Conservation (phyloP, 2,329 filamentous ascomycete species). For the Nemania serpens region DNA sequence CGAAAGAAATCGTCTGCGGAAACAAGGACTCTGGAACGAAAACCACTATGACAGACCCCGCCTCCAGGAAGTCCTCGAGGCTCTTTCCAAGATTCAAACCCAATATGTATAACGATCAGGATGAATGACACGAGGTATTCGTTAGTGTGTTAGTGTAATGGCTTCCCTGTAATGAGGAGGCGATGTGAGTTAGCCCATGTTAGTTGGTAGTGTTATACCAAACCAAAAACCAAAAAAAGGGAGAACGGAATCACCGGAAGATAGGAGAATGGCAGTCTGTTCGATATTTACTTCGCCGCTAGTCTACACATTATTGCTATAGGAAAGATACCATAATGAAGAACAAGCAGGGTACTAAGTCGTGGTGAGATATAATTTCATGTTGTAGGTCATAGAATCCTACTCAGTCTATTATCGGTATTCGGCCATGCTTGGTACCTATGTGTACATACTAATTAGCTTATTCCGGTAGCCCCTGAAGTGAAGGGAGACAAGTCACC, state of each 20-base stretch:
- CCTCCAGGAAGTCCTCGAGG: conserved; percentile 49
- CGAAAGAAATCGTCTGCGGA: conserved; percentile 45
- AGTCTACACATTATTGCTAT: neutral
- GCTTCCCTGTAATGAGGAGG: neutral
- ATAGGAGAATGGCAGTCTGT: conserved; percentile 4
- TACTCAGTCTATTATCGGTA: neutral
- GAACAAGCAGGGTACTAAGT: neutral
- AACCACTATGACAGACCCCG: conserved; percentile 57
- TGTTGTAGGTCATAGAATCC: neutral
- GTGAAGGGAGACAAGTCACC: neutral
- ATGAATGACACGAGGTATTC: neutral
- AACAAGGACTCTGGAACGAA: conserved; percentile 51
- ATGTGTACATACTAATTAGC: neutral
- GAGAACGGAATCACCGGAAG: neutral
- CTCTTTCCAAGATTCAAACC: conserved; percentile 34
- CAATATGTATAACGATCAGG: conserved; percentile 11
- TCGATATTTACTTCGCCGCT: neutral
- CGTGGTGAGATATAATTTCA: neutral
- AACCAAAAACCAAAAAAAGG: no score
- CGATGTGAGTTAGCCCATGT: neutral
- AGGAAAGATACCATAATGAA: neutral
- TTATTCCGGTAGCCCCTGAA: conserved; percentile 1
- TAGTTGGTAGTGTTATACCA: neutral
- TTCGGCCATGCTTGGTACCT: neutral
- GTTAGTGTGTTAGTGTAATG: neutral